Percentiles rank a stretch among this genome's conserved stretches.
phyloP scores from a whole-genome alignment of 2,329 filamentous ascomycete genomes.

The Aurifilum marmelostoma region DNA sequence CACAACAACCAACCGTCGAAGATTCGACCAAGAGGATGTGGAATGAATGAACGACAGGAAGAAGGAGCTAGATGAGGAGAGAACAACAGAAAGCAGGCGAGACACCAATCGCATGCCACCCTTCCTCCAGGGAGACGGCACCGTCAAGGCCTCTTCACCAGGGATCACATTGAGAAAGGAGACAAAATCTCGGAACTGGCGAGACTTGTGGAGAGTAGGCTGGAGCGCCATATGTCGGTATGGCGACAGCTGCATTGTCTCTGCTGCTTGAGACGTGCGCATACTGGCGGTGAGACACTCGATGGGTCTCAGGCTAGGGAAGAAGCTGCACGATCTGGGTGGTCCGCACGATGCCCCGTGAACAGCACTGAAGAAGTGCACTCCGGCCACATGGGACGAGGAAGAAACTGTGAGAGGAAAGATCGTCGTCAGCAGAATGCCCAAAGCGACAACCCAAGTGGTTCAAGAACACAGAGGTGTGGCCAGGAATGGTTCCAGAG shows the following conservation, averaged over 20 bases:
- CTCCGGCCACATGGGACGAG: not conserved
- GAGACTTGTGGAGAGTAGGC: not conserved
- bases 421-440: not conserved
- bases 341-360: not conserved
- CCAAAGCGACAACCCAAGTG: not conserved
- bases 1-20: not conserved
- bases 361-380: not conserved
- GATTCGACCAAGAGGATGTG: not conserved
- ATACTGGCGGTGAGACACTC: not conserved
- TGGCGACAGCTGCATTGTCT: not conserved
- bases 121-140: not conserved
- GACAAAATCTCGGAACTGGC: not conserved
- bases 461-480: not conserved
- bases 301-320: not conserved
- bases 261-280: not conserved
- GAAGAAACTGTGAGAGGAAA: not conserved
- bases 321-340: not conserved
- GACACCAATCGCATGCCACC: not conserved
- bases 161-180: not conserved
- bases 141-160: not conserved
- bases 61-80: not conserved
- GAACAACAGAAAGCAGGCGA: not conserved
- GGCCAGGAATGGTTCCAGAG: not conserved
- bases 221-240: not conserved
- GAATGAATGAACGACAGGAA: not conserved